phyloP scores from a whole-genome alignment of 345 rosid genomes.

The Gynandropsis gynandra region DNA sequence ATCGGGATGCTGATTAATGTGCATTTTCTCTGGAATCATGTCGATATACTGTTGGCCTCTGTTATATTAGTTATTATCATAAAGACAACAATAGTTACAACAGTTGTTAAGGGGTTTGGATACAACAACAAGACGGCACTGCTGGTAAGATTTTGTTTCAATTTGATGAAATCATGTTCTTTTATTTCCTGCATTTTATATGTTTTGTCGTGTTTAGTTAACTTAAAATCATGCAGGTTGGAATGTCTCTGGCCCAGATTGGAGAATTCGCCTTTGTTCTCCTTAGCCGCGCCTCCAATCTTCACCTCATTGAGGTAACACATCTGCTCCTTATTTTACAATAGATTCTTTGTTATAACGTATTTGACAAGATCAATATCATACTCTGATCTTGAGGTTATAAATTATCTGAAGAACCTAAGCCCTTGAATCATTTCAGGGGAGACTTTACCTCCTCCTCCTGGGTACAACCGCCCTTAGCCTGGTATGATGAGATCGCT shows the following conservation, averaged over 20 bases:
- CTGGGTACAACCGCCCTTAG: conserved; percentile 89
- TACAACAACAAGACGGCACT: conserved; percentile 76
- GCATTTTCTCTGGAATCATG: conserved; percentile 85
- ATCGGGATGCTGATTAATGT: conserved; percentile 83
- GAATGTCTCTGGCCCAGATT: conserved; percentile 71
- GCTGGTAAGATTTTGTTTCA: conserved; percentile 41
- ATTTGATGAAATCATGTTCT: neutral
- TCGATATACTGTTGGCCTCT: conserved; percentile 76
- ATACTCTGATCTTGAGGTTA: neutral
- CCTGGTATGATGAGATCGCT: conserved; percentile 41
- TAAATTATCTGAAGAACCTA: conserved; percentile 8
- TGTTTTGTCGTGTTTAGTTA: neutral
- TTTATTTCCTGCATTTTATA: neutral
- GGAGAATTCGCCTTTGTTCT: conserved; percentile 90
- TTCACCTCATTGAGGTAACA: conserved; percentile 72
- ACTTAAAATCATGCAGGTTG: conserved; percentile 22
- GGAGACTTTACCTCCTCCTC: conserved; percentile 66
- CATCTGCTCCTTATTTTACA: conserved; percentile 1
- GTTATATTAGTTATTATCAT: conserved; percentile 68
- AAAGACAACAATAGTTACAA: conserved; percentile 54
- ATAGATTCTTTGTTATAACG: neutral
- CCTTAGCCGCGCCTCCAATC: conserved; percentile 89
- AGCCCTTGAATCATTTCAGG: conserved; percentile 33
- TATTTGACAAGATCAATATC: neutral
- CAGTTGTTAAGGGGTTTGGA: conserved; percentile 79